Evolutionary conservation across 2,329 filamentous ascomycete genomes (phyloP).

Genomic region (Graphiopsis chlorocephala): DNA sequence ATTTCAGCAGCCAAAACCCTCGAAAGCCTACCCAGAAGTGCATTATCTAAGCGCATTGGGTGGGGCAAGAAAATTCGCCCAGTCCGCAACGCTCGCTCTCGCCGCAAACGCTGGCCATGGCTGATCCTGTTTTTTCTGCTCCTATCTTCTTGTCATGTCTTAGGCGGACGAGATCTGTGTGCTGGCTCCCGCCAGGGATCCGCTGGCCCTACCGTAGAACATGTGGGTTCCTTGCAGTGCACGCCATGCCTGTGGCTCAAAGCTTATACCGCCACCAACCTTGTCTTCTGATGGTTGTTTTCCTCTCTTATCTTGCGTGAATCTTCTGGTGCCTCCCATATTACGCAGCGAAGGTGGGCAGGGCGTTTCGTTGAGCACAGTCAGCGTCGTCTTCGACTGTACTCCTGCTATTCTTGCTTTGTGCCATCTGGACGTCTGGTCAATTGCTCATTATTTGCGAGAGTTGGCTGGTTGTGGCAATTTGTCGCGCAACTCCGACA

Average conservation of each 20-base stretch:
- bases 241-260: slow-evolving; percentile 10
- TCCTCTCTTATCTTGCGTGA: slow-evolving; percentile 5
- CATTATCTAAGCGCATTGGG: background rate
- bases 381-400: slow-evolving; percentile 1
- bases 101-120: background rate
- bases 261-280: slow-evolving; percentile 14
- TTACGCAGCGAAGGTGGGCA: background rate
- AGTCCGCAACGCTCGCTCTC: slow-evolving; percentile 1
- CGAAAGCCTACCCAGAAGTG: background rate
- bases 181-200: slow-evolving; percentile 4
- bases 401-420: background rate
- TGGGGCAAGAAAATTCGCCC: slow-evolving; percentile 6
- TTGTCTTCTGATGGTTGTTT: slow-evolving; percentile 4
- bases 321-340: background rate
- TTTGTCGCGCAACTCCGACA: slow-evolving; percentile 2
- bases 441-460: background rate
- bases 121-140: slow-evolving; percentile 9
- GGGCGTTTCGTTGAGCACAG: background rate
- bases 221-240: slow-evolving; percentile 11
- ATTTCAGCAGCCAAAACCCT: background rate
- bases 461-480: background rate
- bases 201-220: slow-evolving; percentile 8
- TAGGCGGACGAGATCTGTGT: slow-evolving; percentile 1
- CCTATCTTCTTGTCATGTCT: slow-evolving; percentile 14
- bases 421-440: background rate